Conservation (phyloP, 2,329 filamentous ascomycete genomes). For the Ceratocystiopsis minuta region DNA sequence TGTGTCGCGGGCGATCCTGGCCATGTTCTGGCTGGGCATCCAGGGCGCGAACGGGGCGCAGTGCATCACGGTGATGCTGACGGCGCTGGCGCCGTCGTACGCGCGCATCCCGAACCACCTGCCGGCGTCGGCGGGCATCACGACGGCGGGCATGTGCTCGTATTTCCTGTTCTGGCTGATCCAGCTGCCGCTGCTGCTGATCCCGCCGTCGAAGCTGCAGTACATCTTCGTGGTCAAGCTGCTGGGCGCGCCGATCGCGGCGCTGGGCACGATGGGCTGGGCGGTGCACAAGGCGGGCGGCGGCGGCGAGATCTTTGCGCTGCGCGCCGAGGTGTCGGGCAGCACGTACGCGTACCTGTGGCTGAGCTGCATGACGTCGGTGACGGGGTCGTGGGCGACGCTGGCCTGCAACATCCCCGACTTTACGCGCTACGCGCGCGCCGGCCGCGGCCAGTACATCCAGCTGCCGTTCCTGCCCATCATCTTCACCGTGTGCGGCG, state of each 20-base stretch:
- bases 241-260: slow-evolving; percentile 34
- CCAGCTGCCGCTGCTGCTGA: slow-evolving; percentile 14
- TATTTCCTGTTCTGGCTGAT: slow-evolving; percentile 22
- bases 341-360: slow-evolving; percentile 27
- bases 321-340: slow-evolving; percentile 18
- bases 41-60: slow-evolving; percentile 28
- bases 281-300: slow-evolving; percentile 37
- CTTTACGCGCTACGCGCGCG: slow-evolving; percentile 27
- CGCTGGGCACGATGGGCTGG: slow-evolving; percentile 46
- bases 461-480: slow-evolving; percentile 27
- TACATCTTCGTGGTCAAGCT: slow-evolving; percentile 30
- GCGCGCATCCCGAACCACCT: slow-evolving; percentile 19
- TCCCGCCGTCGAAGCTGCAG: slow-evolving; percentile 8
- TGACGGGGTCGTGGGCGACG: slow-evolving; percentile 25
- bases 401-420: slow-evolving; percentile 34
- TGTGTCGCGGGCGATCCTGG: slow-evolving; percentile 20
- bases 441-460: slow-evolving; percentile 19
- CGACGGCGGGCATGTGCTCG: slow-evolving; percentile 19
- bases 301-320: slow-evolving; percentile 22
- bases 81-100: slow-evolving; percentile 15
- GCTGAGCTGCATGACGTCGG: slow-evolving; percentile 24
- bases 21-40: slow-evolving; percentile 22
- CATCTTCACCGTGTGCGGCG: slow-evolving; percentile 28
- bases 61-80: slow-evolving; percentile 15
- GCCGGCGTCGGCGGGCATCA: slow-evolving; percentile 20